Evolutionary conservation across 306 rosid genomes (phyloP).

Genomic region (Ammopiptanthus mongolicus): DNA sequence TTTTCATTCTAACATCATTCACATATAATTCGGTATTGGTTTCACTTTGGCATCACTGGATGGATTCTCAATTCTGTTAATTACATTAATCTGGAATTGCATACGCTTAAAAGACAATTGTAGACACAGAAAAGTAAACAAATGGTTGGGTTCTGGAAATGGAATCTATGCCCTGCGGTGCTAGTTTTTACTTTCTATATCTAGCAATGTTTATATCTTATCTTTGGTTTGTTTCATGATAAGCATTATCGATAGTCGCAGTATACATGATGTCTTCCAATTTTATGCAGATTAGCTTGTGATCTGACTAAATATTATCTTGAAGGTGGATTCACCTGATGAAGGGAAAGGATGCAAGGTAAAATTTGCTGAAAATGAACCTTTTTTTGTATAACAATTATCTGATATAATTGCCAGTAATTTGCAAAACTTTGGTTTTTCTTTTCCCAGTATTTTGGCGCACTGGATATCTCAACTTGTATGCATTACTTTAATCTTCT

Average conservation of each 20-base stretch:
- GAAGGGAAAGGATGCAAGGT: conserved; percentile 45
- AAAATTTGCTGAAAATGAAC: conserved; percentile 37
- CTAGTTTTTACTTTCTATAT: neutral
- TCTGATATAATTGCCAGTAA: conserved; percentile 34
- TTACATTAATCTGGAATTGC: neutral
- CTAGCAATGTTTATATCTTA: neutral
- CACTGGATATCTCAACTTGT: conserved; percentile 30
- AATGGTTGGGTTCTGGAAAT: neutral
- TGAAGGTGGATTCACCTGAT: conserved; percentile 56
- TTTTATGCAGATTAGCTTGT: conserved; percentile 60
- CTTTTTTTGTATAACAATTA: conserved; percentile 34
- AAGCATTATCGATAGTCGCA: neutral
- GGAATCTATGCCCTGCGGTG: neutral
- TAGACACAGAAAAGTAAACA: neutral
- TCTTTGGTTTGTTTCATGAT: neutral
- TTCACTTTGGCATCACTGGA: conserved; percentile 1
- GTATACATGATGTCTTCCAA: conserved; percentile 12
- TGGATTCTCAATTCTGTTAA: neutral
- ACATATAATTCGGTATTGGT: neutral
- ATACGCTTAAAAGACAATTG: neutral
- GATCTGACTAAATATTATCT: conserved; percentile 45
- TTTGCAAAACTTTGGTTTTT: conserved; percentile 11
- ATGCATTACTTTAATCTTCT: neutral
- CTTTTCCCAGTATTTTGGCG: conserved; percentile 27
- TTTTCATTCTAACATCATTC: neutral